Evolutionary conservation across 192 early-diverging fungal genomes (phyloP).

Genomic region (Backusella luteola): DNA sequence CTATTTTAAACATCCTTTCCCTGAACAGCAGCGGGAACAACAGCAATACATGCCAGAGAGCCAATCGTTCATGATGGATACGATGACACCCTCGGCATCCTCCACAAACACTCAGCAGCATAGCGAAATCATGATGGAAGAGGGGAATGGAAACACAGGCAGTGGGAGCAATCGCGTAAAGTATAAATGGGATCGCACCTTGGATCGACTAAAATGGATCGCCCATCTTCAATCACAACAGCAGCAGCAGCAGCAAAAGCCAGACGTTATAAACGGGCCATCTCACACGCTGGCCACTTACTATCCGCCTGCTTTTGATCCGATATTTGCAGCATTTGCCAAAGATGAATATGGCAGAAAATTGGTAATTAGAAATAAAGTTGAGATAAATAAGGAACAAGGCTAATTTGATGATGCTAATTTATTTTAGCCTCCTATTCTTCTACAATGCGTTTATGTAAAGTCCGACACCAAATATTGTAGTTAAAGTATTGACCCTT

Average conservation of each 20-base stretch:
- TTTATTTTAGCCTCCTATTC: slow-evolving; percentile 34
- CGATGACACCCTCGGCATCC: background rate
- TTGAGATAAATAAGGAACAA: background rate
- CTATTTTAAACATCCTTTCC: slow-evolving; percentile 1
- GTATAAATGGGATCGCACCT: slow-evolving; percentile 25
- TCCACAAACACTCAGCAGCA: background rate
- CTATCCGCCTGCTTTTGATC: slow-evolving; percentile 37
- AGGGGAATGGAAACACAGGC: background rate
- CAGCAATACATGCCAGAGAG: background rate
- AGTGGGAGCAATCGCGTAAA: background rate
- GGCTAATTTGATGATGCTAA: background rate
- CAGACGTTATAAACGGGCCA: background rate
- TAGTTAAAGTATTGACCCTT: background rate
- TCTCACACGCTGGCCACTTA: slow-evolving; percentile 22
- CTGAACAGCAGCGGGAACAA: background rate
- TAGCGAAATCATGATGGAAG: background rate
- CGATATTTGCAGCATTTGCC: slow-evolving; percentile 27
- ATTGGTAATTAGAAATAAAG: slow-evolving; percentile 21
- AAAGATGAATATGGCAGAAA: slow-evolving; percentile 29
- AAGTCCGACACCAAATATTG: background rate
- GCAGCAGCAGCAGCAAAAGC: background rate
- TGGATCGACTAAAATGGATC: slow-evolving; percentile 24
- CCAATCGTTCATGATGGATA: background rate
- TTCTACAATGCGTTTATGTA: slow-evolving; percentile 36
- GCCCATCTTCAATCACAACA: slow-evolving; percentile 11